Percentiles rank a stretch among this genome's conserved stretches.
Conservation (phyloP, 345 rosid species). For the Bruguiera parviflora region DNA sequence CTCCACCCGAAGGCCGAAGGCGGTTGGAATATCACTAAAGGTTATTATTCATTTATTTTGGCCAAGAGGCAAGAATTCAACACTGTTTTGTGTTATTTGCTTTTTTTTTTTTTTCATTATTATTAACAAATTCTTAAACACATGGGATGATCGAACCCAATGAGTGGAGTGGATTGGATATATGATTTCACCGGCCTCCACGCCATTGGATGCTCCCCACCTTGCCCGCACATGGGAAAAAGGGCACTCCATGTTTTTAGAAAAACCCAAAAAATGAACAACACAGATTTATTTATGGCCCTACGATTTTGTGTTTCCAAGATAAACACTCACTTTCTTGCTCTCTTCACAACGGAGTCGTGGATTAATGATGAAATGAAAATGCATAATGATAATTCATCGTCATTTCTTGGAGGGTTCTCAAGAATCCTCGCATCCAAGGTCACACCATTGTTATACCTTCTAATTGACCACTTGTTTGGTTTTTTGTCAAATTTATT, state of each 20-base stretch:
- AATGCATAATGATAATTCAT: background rate
- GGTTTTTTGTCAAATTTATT: no score
- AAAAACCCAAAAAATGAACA: conserved; percentile 13
- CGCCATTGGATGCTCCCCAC: conserved; percentile 22
- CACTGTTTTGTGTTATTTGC: no score
- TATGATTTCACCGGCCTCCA: background rate
- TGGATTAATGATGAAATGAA: background rate
- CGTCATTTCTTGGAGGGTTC: conserved; percentile 1
- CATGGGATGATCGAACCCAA: no score
- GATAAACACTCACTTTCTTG: conserved; percentile 3
- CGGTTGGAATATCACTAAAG: no score
- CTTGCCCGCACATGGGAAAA: conserved; percentile 30
- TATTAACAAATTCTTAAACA: no score
- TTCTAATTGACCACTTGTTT: no score
- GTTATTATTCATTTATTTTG: no score
- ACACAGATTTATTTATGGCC: conserved; percentile 22
- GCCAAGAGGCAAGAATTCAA: no score
- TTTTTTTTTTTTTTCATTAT: no score
- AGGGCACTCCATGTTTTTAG: background rate
- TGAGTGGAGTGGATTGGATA: conserved; percentile 1
- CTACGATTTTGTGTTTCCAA: conserved; percentile 19
- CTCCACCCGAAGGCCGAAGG: no score
- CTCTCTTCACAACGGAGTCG: background rate
- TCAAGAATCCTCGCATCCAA: no score
- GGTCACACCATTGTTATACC: no score